These are phyloP conservation scores for Neurospora africana DNA, from an alignment of 495 filamentous ascomycete genomes.

Conservation along the genomic window DNA sequence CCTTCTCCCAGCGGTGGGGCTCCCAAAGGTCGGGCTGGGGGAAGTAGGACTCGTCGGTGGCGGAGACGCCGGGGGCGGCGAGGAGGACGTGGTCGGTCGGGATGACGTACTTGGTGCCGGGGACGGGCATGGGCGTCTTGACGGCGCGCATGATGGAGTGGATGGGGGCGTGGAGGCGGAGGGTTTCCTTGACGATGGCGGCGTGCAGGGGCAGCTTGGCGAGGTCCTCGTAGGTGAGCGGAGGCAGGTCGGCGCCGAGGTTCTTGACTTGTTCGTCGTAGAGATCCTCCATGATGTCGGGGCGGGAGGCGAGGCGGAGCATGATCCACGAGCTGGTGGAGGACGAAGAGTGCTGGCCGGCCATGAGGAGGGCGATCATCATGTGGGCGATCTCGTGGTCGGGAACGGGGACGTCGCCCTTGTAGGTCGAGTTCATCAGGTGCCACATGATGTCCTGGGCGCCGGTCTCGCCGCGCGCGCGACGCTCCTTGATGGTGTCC, in stretches of 20 bases:
- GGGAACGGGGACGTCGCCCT: constrained; percentile 56
- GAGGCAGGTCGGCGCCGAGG: constrained; percentile 52
- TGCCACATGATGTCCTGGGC: constrained; percentile 73
- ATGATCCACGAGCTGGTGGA: constrained; percentile 74
- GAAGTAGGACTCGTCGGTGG: constrained; percentile 62
- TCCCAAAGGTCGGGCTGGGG: constrained; percentile 74
- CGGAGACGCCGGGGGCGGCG: constrained; percentile 69
- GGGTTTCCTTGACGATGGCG: constrained; percentile 67
- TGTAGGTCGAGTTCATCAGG: constrained; percentile 70
- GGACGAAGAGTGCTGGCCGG: constrained; percentile 79
- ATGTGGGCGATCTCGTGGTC: constrained; percentile 81
- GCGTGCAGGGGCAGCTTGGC: constrained; percentile 59
- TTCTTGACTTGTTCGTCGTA: constrained; percentile 60
- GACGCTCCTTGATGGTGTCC: constrained; percentile 60
- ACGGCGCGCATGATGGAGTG: constrained; percentile 81
- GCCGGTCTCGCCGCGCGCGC: constrained; percentile 34
- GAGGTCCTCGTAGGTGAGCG: constrained; percentile 56
- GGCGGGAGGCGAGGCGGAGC: constrained; percentile 62
- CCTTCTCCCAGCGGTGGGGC: constrained; percentile 73
- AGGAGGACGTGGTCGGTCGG: constrained; percentile 68
- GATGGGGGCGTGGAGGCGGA: constrained; percentile 71
- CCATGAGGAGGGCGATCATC: constrained; percentile 88
- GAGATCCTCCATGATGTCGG: constrained; percentile 62
- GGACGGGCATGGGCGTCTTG: constrained; percentile 66
- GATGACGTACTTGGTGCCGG: constrained; percentile 68